Percentiles rank a stretch among this genome's conserved stretches.
These are phyloP conservation scores for Marasmius sp. DNA, from an alignment of 1,284 basidiomycete genomes.

Conservation along the genomic window DNA sequence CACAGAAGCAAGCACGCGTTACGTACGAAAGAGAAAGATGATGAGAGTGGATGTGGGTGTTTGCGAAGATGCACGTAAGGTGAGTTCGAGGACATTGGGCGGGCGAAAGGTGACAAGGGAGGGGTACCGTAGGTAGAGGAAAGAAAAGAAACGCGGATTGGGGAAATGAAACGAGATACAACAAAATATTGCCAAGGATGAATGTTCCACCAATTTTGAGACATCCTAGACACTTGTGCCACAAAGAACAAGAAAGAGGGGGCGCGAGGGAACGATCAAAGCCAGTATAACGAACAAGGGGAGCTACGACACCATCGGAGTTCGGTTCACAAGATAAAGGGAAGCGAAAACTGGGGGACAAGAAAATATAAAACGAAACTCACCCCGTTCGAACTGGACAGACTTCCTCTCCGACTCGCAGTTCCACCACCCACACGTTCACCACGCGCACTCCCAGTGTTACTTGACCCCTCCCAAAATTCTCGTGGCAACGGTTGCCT, in stretches of 20 bases:
- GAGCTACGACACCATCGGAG: not conserved
- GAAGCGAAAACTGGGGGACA: not conserved
- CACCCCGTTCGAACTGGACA: slow-evolving; percentile 7
- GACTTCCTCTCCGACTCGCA: slow-evolving; percentile 4
- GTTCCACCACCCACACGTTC: not conserved
- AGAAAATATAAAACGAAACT: slow-evolving; percentile 5
- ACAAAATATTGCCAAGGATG: too few relatives aligned
- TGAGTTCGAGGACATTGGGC: too few relatives aligned
- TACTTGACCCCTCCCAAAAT: slow-evolving; percentile 43
- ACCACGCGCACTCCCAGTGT: slow-evolving; percentile 15
- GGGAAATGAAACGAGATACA: too few relatives aligned
- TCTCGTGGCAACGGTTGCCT: slow-evolving; percentile 61
- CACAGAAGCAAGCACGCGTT: not conserved
- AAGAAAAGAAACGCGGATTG: too few relatives aligned
- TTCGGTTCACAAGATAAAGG: not conserved
- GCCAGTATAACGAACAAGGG: not conserved
- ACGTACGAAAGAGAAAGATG: not conserved
- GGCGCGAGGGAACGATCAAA: not conserved
- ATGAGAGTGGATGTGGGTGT: not conserved
- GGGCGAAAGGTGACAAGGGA: too few relatives aligned
- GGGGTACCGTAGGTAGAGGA: too few relatives aligned
- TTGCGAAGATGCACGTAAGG: too few relatives aligned
- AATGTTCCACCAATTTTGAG: too few relatives aligned
- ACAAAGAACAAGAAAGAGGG: not conserved
- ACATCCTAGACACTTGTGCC: not conserved